Evolutionary conservation across 1,139 yeast species (phyloP), one percentile per base, ranked within the genome.

Genomic region (Blastobotrys buckinghamii): DNA sequence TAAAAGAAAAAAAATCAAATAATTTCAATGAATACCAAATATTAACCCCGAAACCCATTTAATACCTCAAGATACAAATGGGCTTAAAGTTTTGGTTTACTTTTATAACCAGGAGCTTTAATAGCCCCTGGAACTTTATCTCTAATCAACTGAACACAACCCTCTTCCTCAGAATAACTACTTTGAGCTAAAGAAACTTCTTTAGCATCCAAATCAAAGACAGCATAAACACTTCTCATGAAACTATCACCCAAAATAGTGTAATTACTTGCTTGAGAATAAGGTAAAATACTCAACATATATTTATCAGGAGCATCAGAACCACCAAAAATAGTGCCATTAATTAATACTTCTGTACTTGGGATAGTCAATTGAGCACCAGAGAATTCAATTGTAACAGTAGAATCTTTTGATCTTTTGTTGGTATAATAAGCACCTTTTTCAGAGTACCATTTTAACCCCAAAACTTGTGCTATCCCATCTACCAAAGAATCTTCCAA

Each of bases 231-330:
- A 52, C 74, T 72, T 55, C 84, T 73, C 60, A 86, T 68, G 65
- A 86, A 79, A 39, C 81, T 76, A 62, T 84, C 94, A 40, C 95
- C 95, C 16, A 85, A 64, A 24, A 77, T 51, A n/a, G 44, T 51
- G 13, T 45, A 59, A 20, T 75, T 56, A n/a, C 64, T 58, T 13
- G 50, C 33, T 20, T 48, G 45, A 19, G 39, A n/a, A 45, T 45
- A 48, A n/a, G 51, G 49, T 16, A 45, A 39, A 34, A 50, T 38
- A 8, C 50, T 47, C 41, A 50, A 10, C 52, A 45, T 45, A 46
- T 47, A 50, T 42, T 50, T 34, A 13, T 42, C 50, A 12, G 52
- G 52, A n/a, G 52, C 47, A 24, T 35, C 35, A n/a, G 39, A 24
- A 13, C 52, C 52, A 13, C 47, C 49, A 39, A 38, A 50, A 13